Evolutionary conservation across 768 basidiomycete genomes (phyloP), one percentile per base, ranked within the genome.

Genomic region (Amanita brunnescens): DNA sequence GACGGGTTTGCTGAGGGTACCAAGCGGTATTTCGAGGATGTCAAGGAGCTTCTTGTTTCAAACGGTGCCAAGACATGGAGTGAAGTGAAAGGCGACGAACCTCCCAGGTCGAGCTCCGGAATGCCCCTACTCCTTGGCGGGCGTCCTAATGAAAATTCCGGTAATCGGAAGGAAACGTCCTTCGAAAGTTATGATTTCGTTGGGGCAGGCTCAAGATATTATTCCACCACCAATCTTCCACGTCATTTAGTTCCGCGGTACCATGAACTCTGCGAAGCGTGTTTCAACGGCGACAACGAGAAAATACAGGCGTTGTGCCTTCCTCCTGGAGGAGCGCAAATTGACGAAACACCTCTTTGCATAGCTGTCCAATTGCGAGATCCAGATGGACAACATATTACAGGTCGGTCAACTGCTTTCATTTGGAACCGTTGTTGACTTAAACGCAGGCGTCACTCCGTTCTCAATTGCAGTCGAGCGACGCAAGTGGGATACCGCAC

Each of bases 401-500:
- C 58, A 52, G 68, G 70, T 71, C 21, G 12, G 26, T 29, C 7
- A 13, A 16, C 8, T 12, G 23, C 18, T 30, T 43, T 42, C 21
- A 30, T 37, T 18, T 23, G 0, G 6, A 6, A n/a, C n/a, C 18
- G 1, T 24, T 21, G 18, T 46, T 34, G 13, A 44, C 16, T 16
- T 14, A 38, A 12, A 8, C 3, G n/a, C 35, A 77, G 78, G 75
- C 14, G 66, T 65, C 35, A 77, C 75, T 0, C 77, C 80, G 0
- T 65, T 81, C 8, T 72, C 64, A 48, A 73, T 77, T 16, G 80
- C 80, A 0, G 54, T 80, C 10, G 60, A 61, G 23, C 72, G 70
- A 12, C 69, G 77, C 6, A 72, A 68, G 16, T 85, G 81, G 80
- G 66, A 71, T 5, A 78, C 80, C 0, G 81, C 79, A 0, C 74